Base-by-base conservation (phyloP, 192 early-diverging fungal genomes). In the Helicostylum pulchrum region DNA sequence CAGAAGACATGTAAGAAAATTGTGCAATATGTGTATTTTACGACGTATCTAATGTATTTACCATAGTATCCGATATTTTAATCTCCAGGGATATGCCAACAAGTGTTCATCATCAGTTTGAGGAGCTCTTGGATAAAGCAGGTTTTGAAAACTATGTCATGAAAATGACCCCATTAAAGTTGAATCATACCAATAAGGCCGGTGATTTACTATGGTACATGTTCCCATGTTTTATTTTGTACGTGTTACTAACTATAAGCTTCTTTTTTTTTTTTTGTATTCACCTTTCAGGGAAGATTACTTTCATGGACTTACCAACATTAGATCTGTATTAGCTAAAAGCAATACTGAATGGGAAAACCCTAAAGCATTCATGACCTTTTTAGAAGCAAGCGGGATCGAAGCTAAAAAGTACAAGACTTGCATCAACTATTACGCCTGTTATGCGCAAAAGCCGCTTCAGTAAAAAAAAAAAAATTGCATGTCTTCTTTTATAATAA, bases 391-490 rank as follows among this genome's bases (percentile, higher is more conserved):
- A 49, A 14, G 47, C 19, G 61, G 26, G 34, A 10, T 39, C 8
- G 61, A 62, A 17, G 48, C 46, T 20, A n/a, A 12, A 20, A 31
- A 62, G 39, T 19, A 36, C 21, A 62, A 62, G n/a, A 50, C 61
- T 9, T 30, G 48, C 17, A 30, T 23, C 26, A 19, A 31, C 34
- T 62, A 46, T 46, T 46, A 62, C 34, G 10, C 48, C 19, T 26
- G 21, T 32, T 62, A 62, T 50, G 61, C 47, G 30, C 61, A 62
- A 49, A 62, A 62, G 48, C 61, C 61, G 4, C 4, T 55, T 23
- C 7, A 23, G 9, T 31, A n/a, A n/a, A n/a, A n/a, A n/a, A n/a
- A n/a, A n/a, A n/a, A n/a, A n/a, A n/a, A n/a, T n/a, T n/a, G n/a
- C n/a, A n/a, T 39, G 5, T 39, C 9, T 39, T 39, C 5, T 39